Conservation (phyloP, 805 yeast genomes). For the Ogataea populi-albae region DNA sequence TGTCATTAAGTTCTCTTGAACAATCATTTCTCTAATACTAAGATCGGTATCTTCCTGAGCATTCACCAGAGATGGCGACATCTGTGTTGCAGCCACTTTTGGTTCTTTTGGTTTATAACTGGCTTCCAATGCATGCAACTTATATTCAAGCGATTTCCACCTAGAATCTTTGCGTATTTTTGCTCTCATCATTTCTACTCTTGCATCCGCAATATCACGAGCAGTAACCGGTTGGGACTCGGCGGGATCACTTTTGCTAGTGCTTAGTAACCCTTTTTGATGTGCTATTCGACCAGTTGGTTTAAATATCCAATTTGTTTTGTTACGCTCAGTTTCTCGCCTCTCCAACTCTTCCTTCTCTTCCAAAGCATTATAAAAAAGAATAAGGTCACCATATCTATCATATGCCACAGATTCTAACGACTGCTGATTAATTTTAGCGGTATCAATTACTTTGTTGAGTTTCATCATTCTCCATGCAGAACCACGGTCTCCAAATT, state of each 20-base stretch:
- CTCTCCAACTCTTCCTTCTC: conserved; percentile 31
- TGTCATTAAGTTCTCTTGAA: conserved; percentile 30
- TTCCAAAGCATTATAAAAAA: conserved; percentile 33
- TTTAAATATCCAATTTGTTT: conserved; percentile 20
- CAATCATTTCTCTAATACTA: conserved; percentile 35
- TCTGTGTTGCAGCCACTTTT: conserved; percentile 1
- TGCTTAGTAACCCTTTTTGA: conserved; percentile 15
- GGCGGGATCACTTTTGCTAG: not conserved
- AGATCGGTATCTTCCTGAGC: conserved; percentile 25
- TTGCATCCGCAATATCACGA: conserved; percentile 29
- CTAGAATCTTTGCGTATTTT: conserved; percentile 27
- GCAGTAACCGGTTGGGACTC: conserved; percentile 3
- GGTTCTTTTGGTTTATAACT: not conserved
- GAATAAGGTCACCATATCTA: conserved; percentile 26
- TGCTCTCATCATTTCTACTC: conserved; percentile 34
- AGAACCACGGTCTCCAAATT: conserved; percentile 38
- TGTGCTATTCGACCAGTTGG: conserved; percentile 26
- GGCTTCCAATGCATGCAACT: conserved; percentile 19
- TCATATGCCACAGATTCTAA: conserved; percentile 29
- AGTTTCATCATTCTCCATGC: conserved; percentile 39
- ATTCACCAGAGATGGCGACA: conserved; percentile 2
- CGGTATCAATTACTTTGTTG: conserved; percentile 19
- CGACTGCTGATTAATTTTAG: conserved; percentile 16
- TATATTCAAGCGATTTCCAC: conserved; percentile 24
- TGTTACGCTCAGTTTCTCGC: conserved; percentile 14